Evolutionary conservation across 257 asterid genomes (phyloP), one percentile per base, ranked within the genome.

Genomic region (Leptodermis oblonga): DNA sequence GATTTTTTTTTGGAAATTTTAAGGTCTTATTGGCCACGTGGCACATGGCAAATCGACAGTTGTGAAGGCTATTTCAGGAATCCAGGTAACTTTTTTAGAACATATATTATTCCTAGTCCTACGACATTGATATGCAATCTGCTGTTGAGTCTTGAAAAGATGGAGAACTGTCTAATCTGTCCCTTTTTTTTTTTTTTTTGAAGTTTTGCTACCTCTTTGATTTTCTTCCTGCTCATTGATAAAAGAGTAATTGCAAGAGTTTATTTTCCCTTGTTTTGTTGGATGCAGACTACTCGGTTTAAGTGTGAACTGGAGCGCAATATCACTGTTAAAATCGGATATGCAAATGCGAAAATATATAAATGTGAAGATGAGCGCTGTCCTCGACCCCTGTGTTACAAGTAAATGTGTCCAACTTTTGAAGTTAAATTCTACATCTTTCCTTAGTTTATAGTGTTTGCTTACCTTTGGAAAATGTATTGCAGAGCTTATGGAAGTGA

Each of bases 11-110:
- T 74, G 34, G 62, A 55, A 14, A 69, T 5, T 72, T 66, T 56
- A 74, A 88, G 96, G 96, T 34, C 87, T 90, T 70, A 88, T 88
- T 70, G 96, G 96, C 45, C 96, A 88, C 65, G 96, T 88, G 88
- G 96, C 96, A 73, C 96, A 88, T 75, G 96, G 96, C 23, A 88
- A 88, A 79, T 86, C 96, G 42, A 88, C 96, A 31, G 96, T 88
- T 73, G 96, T 88, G 20, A 88, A 86, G 76, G 96, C 93, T 71
- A 86, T 88, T 73, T 88, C 96, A 69, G 93, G 96, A 43, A 88
- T 88, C 56, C 88, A 83, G 96, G 96, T 88, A 81, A 46, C 5
- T 5, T 12, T 42, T 42, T 42, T 42, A 12, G 48, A 42, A 42
- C 48, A 6, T 42, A 6, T 7, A 34, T 2, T 34, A 34, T 34